Evolutionary conservation across 1,284 basidiomycete genomes (phyloP), one percentile per base, ranked within the genome.

Genomic region (Pulchroboletus neoregius): DNA sequence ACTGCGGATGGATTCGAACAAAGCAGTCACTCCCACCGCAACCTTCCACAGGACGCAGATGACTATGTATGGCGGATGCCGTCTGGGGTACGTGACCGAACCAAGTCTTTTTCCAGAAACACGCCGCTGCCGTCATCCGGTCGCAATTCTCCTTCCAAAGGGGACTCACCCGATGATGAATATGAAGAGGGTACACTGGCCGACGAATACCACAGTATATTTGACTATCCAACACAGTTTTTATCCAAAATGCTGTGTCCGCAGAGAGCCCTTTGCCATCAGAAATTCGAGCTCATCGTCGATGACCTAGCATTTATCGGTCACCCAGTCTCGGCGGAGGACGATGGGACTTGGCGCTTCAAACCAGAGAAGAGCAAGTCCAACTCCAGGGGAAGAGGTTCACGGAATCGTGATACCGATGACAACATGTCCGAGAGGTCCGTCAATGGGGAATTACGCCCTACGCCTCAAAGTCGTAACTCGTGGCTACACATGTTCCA

Each of bases 261-360:
- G 0, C 80, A 84, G 36, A 71, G 73, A 24, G 76, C 84, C 13
- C 80, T 94, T 63, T 96, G 93, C 61, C 92, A 98, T 67, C 91
- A 93, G 63, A 92, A 92, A 61, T 98, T 97, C 62, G 94, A 96
- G 65, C 78, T 99, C 23, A 69, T 89, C 36, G 85, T 97, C 16
- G 94, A 98, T 60, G 88, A 94, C 58, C 76, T 98, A n/a, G 89
- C 84, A 2, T 98, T 98, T 63, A 76, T 98, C 32, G 95, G 95
- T 0, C 94, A 98, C 66, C 95, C 95, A 0, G 92, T 98, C 2
- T 87, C 85, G 58, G 79, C 82, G 9, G 84, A 87, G 27, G 60
- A 74, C n/a, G 84, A 88, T 55, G 88, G 84, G 1, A 69, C 66
- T 6, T 91, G 89, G 89, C 69, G 69, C 27, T 87, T 87, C 62